These are phyloP conservation scores for Sugiyamaella castrensis DNA, from an alignment of 1,139 yeast species.

Conservation along the genomic window DNA sequence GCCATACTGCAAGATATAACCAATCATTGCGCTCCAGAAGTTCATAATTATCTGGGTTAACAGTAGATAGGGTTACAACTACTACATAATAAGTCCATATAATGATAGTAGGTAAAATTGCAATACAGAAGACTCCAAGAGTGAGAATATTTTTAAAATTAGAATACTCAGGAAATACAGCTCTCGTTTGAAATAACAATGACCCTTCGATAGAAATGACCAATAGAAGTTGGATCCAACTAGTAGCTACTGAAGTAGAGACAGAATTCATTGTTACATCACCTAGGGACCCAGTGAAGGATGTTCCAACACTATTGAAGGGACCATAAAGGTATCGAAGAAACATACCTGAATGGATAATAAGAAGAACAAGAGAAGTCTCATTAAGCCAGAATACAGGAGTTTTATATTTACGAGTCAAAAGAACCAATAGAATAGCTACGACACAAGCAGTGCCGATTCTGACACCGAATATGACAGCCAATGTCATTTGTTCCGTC, in stretches of 20 bases:
- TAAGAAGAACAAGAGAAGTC: conserved; percentile 50
- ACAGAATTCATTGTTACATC: conserved; percentile 38
- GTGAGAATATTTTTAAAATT: conserved; percentile 15
- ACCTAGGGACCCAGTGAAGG: conserved; percentile 49
- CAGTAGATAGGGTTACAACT: conserved; percentile 36
- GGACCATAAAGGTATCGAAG: conserved; percentile 53
- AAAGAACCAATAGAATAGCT: conserved; percentile 22
- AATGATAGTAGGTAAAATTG: conserved; percentile 37
- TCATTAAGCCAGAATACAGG: conserved; percentile 72
- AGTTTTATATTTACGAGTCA: conserved; percentile 39
- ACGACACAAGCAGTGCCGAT: conserved; percentile 42
- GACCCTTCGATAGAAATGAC: conserved; percentile 60
- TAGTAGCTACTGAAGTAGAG: conserved; percentile 54
- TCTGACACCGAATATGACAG: conserved; percentile 37
- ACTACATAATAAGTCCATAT: conserved; percentile 51
- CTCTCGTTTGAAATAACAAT: conserved; percentile 64
- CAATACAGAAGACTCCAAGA: conserved; percentile 16
- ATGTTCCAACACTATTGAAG: conserved; percentile 48
- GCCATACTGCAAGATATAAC: conserved; percentile 40
- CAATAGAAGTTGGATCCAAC: conserved; percentile 57
- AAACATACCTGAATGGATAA: conserved; percentile 60
- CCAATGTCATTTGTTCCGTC: conserved; percentile 34
- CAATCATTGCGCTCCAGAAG: conserved; percentile 19
- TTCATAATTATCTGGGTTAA: conserved; percentile 23
- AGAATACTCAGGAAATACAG: conserved; percentile 50